Evolutionary conservation across 1,139 yeast species (phyloP), one percentile per base, ranked within the genome.

Genomic region (Yamadazyma sp.): DNA sequence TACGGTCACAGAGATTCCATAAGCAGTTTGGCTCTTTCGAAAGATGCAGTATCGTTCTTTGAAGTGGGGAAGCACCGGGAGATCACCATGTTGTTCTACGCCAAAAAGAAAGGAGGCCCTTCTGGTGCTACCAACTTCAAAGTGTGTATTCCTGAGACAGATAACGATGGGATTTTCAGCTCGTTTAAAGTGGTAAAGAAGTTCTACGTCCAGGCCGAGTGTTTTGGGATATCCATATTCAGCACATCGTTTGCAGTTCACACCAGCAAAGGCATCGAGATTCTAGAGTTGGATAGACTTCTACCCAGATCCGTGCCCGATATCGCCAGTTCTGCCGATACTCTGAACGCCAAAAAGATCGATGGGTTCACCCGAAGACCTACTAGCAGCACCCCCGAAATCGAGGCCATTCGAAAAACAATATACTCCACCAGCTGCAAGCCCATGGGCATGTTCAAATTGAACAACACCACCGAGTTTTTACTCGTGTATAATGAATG

Each of bases 401-500:
- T 65, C 24, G 77, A 67, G 10, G 46, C 52, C 2, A 69, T 72
- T 48, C 48, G 65, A 49, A 62, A 62, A 52, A 40, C 57, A 11
- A 50, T 69, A 5, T 57, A 60, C 16, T 61, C 73, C 25, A 59
- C 75, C 7, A 62, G 57, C 53, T 53, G 62, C 43, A 63, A 72
- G 46, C 85, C 95, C 33, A 56, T 82, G 63, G 79, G 84, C 32
- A 70, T 86, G 78, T 80, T 77, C 61, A 73, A 82, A 53, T 69
- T 81, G 38, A 59, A 72, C 16, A 78, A 78, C 32, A 71, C 75
- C 39, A 59, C 67, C 30, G 78, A 75, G 37, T 78, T 82, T 41
- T 58, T 87, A 6, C 62, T 87, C 37, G 85, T 86, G 29, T 88
- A 86, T 61, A 84, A 77, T 44, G 83, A 83, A 42, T 81, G 84